Evolutionary conservation across 331 rosid genomes (phyloP).

Genomic region (Prunus yedoensis): DNA sequence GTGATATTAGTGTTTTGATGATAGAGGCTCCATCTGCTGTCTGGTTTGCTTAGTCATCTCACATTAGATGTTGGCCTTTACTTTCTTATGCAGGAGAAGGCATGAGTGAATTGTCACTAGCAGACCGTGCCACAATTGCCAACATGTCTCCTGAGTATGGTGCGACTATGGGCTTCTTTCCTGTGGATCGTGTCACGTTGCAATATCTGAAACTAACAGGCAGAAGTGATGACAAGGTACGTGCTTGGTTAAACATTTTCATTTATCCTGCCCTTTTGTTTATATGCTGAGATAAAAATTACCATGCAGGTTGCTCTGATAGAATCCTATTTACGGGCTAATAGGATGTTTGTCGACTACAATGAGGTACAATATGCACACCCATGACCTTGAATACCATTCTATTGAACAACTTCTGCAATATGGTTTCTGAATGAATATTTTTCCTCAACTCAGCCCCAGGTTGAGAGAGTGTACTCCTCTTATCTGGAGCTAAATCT

Average conservation of each 20-base stretch:
- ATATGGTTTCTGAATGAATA: constrained; percentile 27
- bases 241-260: constrained; percentile 18
- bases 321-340: constrained; percentile 72
- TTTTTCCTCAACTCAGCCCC: constrained; percentile 57
- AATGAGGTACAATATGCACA: constrained; percentile 46
- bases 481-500: constrained; percentile 69
- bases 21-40: neutral
- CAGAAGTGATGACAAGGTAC: constrained; percentile 71
- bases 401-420: constrained; percentile 3
- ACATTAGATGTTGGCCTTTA: constrained; percentile 16
- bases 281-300: constrained; percentile 30
- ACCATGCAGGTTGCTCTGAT: constrained; percentile 62
- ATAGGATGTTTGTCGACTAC: constrained; percentile 82
- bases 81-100: constrained; percentile 67
- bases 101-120: constrained; percentile 75
- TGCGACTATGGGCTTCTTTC: constrained; percentile 96
- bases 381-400: neutral
- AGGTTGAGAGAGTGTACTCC: constrained; percentile 66
- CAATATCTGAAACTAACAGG: constrained; percentile 82
- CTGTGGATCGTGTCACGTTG: constrained; percentile 81
- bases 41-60: constrained; percentile 26
- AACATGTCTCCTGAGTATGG: constrained; percentile 93
- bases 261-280: constrained; percentile 7
- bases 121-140: constrained; percentile 89
- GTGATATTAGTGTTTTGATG: neutral